Evolutionary conservation across 495 filamentous ascomycete species (phyloP), one percentile per base, ranked within the genome.

Genomic region (Articulospora tetracladia): DNA sequence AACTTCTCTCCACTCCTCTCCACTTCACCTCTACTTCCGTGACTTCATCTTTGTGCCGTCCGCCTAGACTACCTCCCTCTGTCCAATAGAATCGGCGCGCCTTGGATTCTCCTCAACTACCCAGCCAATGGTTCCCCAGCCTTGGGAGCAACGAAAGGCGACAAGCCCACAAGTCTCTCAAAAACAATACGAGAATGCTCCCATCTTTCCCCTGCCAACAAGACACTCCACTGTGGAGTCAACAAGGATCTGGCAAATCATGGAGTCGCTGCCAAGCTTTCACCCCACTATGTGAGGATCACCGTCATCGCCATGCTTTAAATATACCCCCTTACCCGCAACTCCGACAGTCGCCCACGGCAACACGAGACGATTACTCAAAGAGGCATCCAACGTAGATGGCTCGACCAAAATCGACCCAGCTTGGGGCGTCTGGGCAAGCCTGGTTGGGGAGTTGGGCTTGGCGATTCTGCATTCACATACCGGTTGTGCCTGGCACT

Each of bases 291-390:
- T 41, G 19, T n/a, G 55, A 17, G 20, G 20, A 57, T 49, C 55
- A 49, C 32, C 55, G 55, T 57, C 55, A 57, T 57, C 32, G 28
- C 20, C 26, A 8, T 47, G 13, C 32, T 57, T 47, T 57, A 47
- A 19, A 19, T 22, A 47, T 13, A 30, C 13, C 13, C 39, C 10
- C 39, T 19, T 8, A 12, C 3, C 39, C 39, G 39, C 8, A 3
- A 44, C n/a, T 7, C 17, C n/a, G 39, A 8, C 39, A 44, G 22
- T 20, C 53, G 28, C 23, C 36, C 17, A 17, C 25, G 32, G 55
- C 39, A 48, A 57, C 55, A 57, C 55, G 55, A 57, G 55, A 19
- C 17, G 41, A 49, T 47, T 28, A 57, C 41, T 49, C n/a, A n/a
- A 57, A 30, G 39, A 44, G 39, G 39, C 15, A 44, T n/a, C n/a